Percentiles rank a stretch among this genome's conserved stretches.
Evolutionary conservation across 2,329 filamentous ascomycete species (phyloP).

Genomic region (Phialophora verrucosa): DNA sequence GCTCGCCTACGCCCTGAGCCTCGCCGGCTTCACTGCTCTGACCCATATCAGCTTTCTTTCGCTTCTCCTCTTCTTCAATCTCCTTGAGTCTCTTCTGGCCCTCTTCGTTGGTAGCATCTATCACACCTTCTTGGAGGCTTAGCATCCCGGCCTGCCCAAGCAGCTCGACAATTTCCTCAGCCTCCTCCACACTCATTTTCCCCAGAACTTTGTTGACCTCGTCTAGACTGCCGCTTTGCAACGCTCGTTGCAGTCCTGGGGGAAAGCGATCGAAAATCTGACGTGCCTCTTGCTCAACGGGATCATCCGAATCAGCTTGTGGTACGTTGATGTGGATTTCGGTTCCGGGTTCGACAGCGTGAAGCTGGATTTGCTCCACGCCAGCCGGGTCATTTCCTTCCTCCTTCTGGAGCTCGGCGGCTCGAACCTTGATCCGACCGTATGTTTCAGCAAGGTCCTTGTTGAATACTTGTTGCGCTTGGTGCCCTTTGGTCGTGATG

Average conservation of each 20-base stretch:
- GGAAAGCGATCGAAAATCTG: constrained; percentile 83
- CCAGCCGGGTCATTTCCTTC: constrained; percentile 62
- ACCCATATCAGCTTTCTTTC: constrained; percentile 37
- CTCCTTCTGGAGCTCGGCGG: constrained; percentile 72
- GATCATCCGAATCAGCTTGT: constrained; percentile 68
- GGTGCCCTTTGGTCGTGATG: constrained; percentile 85
- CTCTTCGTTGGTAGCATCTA: constrained; percentile 91
- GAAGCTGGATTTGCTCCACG: constrained; percentile 95
- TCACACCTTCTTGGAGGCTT: constrained; percentile 88
- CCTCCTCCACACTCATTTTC: constrained; percentile 85
- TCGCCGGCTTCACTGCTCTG: constrained; percentile 14
- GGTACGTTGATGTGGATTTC: constrained; percentile 89
- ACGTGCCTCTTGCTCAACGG: constrained; percentile 65
- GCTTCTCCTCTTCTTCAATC: constrained; percentile 65
- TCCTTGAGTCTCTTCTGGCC: constrained; percentile 78
- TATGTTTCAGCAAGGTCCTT: constrained; percentile 94
- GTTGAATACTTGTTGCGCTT: constrained; percentile 87
- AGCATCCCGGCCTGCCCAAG: constrained; percentile 85
- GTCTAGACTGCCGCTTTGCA: constrained; percentile 88
- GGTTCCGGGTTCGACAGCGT: constrained; percentile 91
- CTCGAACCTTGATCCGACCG: constrained; percentile 76
- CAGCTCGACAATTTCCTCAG: constrained; percentile 81
- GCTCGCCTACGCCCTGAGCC: constrained; percentile 23
- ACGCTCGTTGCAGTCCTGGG: constrained; percentile 77
- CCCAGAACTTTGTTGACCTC: constrained; percentile 86